phyloP scores from a whole-genome alignment of 2,329 filamentous ascomycete species.

The Mariannaea sp. region DNA sequence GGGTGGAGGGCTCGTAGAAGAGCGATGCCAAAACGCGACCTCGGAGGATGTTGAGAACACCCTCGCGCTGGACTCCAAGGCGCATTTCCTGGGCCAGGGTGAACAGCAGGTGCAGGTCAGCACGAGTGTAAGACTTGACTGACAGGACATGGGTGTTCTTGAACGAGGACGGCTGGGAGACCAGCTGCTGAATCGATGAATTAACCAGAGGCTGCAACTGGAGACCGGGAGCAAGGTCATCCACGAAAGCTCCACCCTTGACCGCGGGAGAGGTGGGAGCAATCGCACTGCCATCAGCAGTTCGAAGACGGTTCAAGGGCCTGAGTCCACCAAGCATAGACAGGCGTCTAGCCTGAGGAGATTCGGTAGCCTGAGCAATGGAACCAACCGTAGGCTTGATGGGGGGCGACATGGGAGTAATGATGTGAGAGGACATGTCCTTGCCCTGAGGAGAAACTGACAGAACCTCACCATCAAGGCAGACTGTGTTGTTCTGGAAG shows the following conservation, averaged over 20 bases:
- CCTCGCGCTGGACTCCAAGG: constrained; percentile 88
- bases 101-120: constrained; percentile 91
- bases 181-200: constrained; percentile 70
- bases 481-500: constrained; percentile 75
- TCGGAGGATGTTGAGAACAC: constrained; percentile 83
- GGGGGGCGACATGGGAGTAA: constrained; percentile 60
- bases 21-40: constrained; percentile 87
- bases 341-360: constrained; percentile 42
- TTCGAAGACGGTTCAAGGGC: constrained; percentile 41
- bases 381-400: constrained; percentile 56
- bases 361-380: constrained; percentile 44
- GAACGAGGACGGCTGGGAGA: constrained; percentile 79
- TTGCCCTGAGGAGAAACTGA: constrained; percentile 63
- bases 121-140: constrained; percentile 85
- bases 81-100: constrained; percentile 98
- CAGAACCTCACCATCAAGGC: constrained; percentile 69
- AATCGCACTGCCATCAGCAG: constrained; percentile 31
- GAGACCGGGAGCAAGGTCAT: constrained; percentile 53
- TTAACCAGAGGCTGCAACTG: constrained; percentile 57
- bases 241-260: constrained; percentile 39
- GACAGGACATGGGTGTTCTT: constrained; percentile 90
- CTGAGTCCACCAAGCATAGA: constrained; percentile 40
- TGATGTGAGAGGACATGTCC: constrained; percentile 75
- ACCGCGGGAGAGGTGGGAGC: constrained; percentile 29
- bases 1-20: constrained; percentile 97